Evolutionary conservation across 2,329 filamentous ascomycete genomes (phyloP), one percentile per base, ranked within the genome.

Genomic region (Onygenales sp.): DNA sequence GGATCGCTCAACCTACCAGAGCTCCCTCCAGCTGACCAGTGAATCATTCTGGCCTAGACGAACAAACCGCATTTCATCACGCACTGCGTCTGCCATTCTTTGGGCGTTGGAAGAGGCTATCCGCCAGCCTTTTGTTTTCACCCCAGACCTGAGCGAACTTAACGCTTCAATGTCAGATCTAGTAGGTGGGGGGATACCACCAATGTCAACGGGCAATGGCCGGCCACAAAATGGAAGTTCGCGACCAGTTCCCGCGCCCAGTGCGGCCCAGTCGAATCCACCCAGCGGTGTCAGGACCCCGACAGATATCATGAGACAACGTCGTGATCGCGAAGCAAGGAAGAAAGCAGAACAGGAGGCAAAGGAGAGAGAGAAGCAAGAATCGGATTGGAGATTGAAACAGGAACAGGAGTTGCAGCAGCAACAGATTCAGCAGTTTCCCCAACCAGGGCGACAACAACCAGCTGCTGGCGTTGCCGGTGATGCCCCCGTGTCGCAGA

Each of bases 91-190:
- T 69, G 92, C 93, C 39, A 91, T 98, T 67, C 85, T 95, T 63
- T 97, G 87, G 76, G 84, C 90, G 39, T 82, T 97, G 54, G 91
- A 97, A 75, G 89, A 94, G 75, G 89, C 89, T 39, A 79, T 97
- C 60, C 86, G 91, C 45, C 81, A 85, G 46, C 90, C 92, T 2
- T 81, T 89, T 60, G 76, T 83, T 48, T 94, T 97, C 72, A 94
- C 90, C 7, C 80, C 87, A 27, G 90, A 95, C 70, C 74, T 85
- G 61, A 79, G 85, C 57, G 93, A 98, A 77, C 88, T 95, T 75
- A 86, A 88, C 79, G 88, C 91, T 61, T 82, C 83, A 64, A 97
- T 98, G 91, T 87, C 91, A 62, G 91, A 95, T 69, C 78, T 95
- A 62, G 78, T 82, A 65, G 80, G 82, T 66, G 76, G 76, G 63